Evolutionary conservation across 2,329 filamentous ascomycete species (phyloP), one percentile per base, ranked within the genome.

Genomic region (Trichoderma hamatum): DNA sequence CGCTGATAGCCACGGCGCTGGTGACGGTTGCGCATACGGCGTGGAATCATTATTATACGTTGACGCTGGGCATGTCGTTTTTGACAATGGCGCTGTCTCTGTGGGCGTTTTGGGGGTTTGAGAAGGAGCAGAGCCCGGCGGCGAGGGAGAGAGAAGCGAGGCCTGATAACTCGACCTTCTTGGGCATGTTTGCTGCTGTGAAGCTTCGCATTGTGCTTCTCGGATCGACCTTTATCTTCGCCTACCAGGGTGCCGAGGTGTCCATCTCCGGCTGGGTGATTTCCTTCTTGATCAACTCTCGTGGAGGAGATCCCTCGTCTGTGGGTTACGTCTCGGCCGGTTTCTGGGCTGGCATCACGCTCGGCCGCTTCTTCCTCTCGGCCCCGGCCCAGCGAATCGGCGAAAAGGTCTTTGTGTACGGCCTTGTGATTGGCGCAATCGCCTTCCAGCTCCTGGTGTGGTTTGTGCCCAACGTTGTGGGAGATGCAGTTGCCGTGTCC

Each of bases 191-290:
- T 59, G 72, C 85, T 74, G 81, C 82, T 70, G 77, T 86, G 76
- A 80, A 82, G 79, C 74, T 83, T 81, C 77, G 86, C 36, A 84
- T 89, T 5, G 92, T 94, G 0, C 79, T 96, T 1, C 84, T 96
- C 0, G 92, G 92, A 3, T 90, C 92, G 0, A 78, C 93, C 11
- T 96, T 96, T 82, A 92, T 96, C 78, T 96, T 96, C 77, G 88
- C 89, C 30, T 96, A 97, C 78, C 92, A 96, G 79, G 93, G 92
- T 39, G 90, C 91, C 43, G 93, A 96, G 79, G 92, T 96, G 19
- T 90, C 89, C 69, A 92, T 95, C 72, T 92, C 90, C 0, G 92
- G 93, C 65, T 96, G 93, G 93, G 90, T 95, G 60, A 93, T 95
- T 71, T 93, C 91, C 2, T 96, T 94, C 81, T 82, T 96, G 49